Conservation (phyloP, 148 eudicot species). For the Rhododendron griersonianum region DNA sequence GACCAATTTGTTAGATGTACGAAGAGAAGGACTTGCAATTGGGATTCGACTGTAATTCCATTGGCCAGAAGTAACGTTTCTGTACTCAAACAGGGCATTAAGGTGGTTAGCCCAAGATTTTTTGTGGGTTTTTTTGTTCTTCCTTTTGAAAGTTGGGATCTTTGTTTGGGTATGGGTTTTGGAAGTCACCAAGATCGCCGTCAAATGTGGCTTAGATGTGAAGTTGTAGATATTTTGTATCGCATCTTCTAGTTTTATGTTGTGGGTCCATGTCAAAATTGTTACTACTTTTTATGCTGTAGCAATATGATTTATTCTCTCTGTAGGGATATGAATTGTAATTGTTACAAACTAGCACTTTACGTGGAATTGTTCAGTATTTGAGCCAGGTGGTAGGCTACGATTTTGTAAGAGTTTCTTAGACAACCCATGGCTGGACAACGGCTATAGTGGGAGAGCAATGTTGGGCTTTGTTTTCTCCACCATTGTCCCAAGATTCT, state of each 20-base stretch:
- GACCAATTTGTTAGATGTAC: background rate
- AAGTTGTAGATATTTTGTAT: background rate
- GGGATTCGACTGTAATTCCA: background rate
- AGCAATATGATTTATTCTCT: background rate
- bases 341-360: background rate
- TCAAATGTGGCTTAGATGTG: background rate
- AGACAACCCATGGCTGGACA: background rate
- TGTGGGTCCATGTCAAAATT: background rate
- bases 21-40: background rate
- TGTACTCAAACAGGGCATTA: background rate
- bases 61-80: background rate
- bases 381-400: background rate
- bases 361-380: background rate
- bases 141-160: background rate
- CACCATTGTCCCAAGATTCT: background rate
- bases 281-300: background rate
- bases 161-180: background rate
- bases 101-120: background rate
- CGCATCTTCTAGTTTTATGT: background rate
- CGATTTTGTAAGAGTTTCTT: background rate
- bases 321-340: background rate
- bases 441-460: background rate
- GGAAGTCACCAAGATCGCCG: background rate
- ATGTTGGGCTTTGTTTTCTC: background rate
- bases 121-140: background rate